Base-by-base conservation (phyloP, 2,329 filamentous ascomycete species). In the Metarhizium guizhouense region DNA sequence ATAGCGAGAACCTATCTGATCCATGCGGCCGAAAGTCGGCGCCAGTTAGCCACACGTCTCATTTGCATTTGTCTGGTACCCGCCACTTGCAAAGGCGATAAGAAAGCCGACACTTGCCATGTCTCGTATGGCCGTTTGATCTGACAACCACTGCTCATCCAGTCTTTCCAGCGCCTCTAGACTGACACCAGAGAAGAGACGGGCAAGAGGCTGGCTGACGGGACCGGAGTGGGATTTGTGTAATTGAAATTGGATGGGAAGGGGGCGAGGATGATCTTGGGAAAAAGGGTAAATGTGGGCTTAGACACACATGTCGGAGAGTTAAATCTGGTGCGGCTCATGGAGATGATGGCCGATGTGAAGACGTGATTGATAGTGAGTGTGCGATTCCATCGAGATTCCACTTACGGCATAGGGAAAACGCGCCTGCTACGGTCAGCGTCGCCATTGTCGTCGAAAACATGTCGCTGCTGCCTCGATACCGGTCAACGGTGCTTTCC, bases 391-490 rank as follows among this genome's bases (percentile, higher is more conserved):
- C 25, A 25, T 34, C 10, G 32, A 34, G 32, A 7, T 34, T 34
- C 7, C 51, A 76, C 86, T 68, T 78, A 92, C 90, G 88, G 82
- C 88, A 87, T 57, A 91, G 74, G 68, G 91, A 95, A 76, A 96
- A 96, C 8, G 85, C 79, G 2, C 93, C 93, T 0, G 92, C 90
- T 40, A 94, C 86, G 0, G 88, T 87, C 68, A 96, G 75, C 50
- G 89, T 92, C 30, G 94, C 91, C 56, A 92, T 78, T 6, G 90
- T 83, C 1, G 89, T 95, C 60, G 87, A 93, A 63, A 90, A 67
- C 65, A 91, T 85, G 70, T 97, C 93, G 68, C 84, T 83, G 55
- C 78, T 76, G 47, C 81, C 80, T 52, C 84, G 78, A 61, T 85
- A 85, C 6, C 85, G 78, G 51, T 65, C 63, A 52, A 96, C 85